Conservation (phyloP, 177 flowering plant genomes). For the Vitis hybrid region DNA sequence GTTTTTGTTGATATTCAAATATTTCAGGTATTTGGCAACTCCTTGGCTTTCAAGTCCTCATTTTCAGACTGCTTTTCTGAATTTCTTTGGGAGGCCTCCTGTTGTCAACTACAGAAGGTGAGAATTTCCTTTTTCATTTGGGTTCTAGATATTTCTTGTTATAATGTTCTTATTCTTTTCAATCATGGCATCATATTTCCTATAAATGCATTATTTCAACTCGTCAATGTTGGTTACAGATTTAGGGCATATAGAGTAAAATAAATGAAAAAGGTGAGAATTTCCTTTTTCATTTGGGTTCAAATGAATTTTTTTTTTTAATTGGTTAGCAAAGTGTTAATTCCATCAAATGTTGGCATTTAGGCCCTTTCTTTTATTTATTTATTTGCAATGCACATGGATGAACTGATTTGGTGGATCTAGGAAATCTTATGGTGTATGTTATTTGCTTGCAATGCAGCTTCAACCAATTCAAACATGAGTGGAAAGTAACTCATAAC, state of each 20-base stretch:
- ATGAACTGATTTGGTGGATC: too few species aligned
- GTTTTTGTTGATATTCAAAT: not conserved
- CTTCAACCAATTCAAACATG: too few species aligned
- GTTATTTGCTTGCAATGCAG: too few species aligned
- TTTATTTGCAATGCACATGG: too few species aligned
- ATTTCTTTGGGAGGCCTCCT: slow-evolving; percentile 77
- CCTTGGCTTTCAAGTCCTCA: slow-evolving; percentile 94
- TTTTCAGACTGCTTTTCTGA: slow-evolving; percentile 68
- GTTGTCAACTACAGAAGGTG: slow-evolving; percentile 70
- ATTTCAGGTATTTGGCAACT: slow-evolving; percentile 74
- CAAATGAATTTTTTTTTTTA: not conserved
- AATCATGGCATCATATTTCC: not conserved
- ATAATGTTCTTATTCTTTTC: not conserved
- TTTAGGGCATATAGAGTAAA: too few species aligned
- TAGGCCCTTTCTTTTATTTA: too few species aligned
- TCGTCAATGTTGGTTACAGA: too few species aligned
- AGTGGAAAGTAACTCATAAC: too few species aligned
- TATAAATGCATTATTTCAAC: too few species aligned
- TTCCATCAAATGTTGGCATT: too few species aligned
- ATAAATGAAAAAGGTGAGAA: slow-evolving; percentile 44
- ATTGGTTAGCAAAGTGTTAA: not conserved
- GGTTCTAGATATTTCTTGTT: not conserved
- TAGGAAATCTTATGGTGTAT: too few species aligned
- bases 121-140: not conserved
- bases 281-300: not conserved